Base-by-base conservation (phyloP, 805 yeast species). In the Komagataella pseudopastoris region DNA sequence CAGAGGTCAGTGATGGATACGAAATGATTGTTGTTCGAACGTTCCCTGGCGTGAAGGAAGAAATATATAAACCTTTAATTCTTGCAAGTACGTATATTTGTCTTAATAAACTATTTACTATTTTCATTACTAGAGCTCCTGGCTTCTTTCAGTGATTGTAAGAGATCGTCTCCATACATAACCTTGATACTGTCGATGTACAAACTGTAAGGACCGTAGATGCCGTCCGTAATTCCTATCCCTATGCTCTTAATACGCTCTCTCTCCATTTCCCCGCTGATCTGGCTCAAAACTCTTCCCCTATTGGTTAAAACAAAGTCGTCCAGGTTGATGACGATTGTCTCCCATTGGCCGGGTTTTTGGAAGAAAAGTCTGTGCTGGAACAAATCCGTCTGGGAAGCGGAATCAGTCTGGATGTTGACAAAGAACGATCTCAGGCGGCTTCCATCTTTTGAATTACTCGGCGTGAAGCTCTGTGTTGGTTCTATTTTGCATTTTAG, bases 221-320 rank as follows among this genome's bases (percentile, higher is more conserved):
- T 83, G 52, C 82, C 77, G 63, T 88, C 96, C 49, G 85, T 72
- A 46, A 87, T 74, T 6, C 95, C 93, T 39, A 87, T 66, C 1
- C 96, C 96, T 17, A 87, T 69, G 3, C 90, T 82, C 58, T 81
- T 80, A 50, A 87, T 78, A 55, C 78, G 77, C 18, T 77, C 71
- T 58, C 76, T 78, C 62, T 86, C 84, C 63, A 87, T 69, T 36
- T 70, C 72, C 50, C 71, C 70, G 57, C 79, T 81, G 51, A 72
- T 73, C 63, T 80, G 84, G 46, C 77, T 74, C 46, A 75, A 71
- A 14, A 68, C 58, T 48, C 53, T 55, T n/a, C 96, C 96, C 73
- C 85, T 80, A 63, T 85, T 86, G 20, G 95, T 88, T 65, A 87
- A 72, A 50, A 88, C 89, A 65, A 88, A 86, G 60, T 84, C 89